Evolutionary conservation across 768 basidiomycete genomes (phyloP).

Genomic region (Tephrocybe rancida): DNA sequence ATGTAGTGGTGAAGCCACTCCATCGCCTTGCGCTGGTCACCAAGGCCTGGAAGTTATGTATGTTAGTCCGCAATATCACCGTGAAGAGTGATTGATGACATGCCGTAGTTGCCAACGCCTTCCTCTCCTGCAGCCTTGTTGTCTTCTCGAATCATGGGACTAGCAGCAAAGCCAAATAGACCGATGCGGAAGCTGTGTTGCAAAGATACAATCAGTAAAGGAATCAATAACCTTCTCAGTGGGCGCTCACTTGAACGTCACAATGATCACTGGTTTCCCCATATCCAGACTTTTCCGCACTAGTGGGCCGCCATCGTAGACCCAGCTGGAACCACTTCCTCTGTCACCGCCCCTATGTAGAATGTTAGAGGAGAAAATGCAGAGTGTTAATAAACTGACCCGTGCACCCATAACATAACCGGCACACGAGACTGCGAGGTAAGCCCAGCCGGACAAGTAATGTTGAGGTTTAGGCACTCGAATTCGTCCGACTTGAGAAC

Average conservation of each 20-base stretch:
- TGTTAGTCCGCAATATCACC: conserved; percentile 3
- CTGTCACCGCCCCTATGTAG: conserved; percentile 63
- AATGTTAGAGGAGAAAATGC: conserved; percentile 8
- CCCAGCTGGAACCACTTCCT: conserved; percentile 77
- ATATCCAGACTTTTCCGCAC: conserved; percentile 67
- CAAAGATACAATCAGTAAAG: not conserved
- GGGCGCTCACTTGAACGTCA: conserved; percentile 71
- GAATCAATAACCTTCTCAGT: not conserved
- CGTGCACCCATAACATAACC: conserved; percentile 88
- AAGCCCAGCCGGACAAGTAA: conserved; percentile 70
- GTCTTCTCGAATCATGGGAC: conserved; percentile 65
- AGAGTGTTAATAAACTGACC: conserved; percentile 45
- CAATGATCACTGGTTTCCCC: conserved; percentile 68
- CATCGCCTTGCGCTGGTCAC: conserved; percentile 64
- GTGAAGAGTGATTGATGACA: conserved; percentile 18
- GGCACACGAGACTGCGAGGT: conserved; percentile 56
- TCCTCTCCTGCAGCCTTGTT: conserved; percentile 65
- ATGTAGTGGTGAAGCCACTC: conserved; percentile 68
- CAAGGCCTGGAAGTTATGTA: conserved; percentile 44
- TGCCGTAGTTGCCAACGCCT: conserved; percentile 81
- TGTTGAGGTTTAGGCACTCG: conserved; percentile 79
- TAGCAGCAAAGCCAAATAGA: conserved; percentile 76
- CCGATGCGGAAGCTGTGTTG: conserved; percentile 72
- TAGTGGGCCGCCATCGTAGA: conserved; percentile 73
- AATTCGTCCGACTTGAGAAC: conserved; percentile 69